Evolutionary conservation across 495 filamentous ascomycete species (phyloP).

Genomic region (Lasiosphaeria miniovina): DNA sequence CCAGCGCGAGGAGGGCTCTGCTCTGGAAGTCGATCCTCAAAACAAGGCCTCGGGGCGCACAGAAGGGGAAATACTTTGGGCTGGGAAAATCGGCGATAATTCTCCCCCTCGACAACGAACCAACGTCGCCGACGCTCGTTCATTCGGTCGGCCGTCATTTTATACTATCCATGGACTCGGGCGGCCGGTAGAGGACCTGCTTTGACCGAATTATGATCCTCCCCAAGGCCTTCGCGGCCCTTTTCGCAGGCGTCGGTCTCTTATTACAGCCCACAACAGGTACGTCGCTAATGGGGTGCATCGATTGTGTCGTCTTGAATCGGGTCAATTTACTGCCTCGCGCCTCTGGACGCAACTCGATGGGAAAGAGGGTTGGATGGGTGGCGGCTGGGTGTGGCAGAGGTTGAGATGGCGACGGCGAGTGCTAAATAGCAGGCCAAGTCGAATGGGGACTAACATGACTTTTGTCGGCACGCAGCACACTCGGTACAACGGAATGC

Average conservation of each 20-base stretch:
- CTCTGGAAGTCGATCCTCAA: not conserved
- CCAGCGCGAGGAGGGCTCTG: not conserved
- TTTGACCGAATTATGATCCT: conserved; percentile 29
- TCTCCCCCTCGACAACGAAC: not conserved
- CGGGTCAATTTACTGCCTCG: no score
- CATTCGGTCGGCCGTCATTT: not conserved
- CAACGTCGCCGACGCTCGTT: not conserved
- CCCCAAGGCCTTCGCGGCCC: conserved; percentile 34
- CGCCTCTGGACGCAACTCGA: no score
- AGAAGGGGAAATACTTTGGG: no score
- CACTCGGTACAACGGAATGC: conserved; percentile 75
- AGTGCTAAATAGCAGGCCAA: no score
- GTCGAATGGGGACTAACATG: not conserved
- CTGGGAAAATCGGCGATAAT: no score
- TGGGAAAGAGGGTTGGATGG: no score
- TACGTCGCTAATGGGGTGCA: conserved; percentile 11
- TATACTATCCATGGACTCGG: conserved; percentile 15
- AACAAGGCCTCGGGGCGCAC: not conserved
- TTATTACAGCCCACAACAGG: conserved; percentile 32
- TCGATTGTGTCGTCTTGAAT: no score
- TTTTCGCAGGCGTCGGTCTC: conserved; percentile 28
- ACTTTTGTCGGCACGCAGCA: conserved; percentile 36
- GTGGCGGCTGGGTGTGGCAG: no score
- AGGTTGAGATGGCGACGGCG: no score
- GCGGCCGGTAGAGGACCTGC: not conserved